Evolutionary conservation across 2,329 filamentous ascomycete genomes (phyloP).

Genomic region (Fusarium avenaceum): DNA sequence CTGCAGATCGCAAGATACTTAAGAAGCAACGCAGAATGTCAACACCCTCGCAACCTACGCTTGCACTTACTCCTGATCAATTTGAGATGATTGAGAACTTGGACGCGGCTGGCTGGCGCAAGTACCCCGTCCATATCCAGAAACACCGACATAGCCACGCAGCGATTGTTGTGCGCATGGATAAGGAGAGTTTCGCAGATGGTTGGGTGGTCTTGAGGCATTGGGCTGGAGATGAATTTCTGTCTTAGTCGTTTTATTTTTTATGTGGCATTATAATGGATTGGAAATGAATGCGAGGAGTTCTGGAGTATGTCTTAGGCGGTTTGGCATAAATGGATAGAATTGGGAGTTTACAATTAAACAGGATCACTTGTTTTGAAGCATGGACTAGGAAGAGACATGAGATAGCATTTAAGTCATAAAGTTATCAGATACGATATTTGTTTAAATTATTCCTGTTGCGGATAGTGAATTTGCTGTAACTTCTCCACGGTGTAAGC

Average conservation of each 20-base stretch:
- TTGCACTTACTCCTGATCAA: slow-evolving; percentile 84
- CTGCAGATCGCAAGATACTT: slow-evolving; percentile 59
- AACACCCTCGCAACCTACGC: slow-evolving; percentile 70
- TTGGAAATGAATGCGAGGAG: slow-evolving; percentile 25
- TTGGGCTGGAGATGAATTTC: slow-evolving; percentile 83
- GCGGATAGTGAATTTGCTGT: not conserved
- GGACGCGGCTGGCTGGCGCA: slow-evolving; percentile 74
- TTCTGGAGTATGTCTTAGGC: slow-evolving; percentile 6
- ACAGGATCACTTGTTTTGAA: not conserved
- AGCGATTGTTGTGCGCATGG: slow-evolving; percentile 85
- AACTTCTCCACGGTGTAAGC: not conserved
- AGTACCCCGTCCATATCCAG: slow-evolving; percentile 80
- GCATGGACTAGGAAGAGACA: not conserved
- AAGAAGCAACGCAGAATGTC: slow-evolving; percentile 59
- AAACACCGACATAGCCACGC: slow-evolving; percentile 87
- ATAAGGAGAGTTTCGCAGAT: slow-evolving; percentile 77
- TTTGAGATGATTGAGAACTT: slow-evolving; percentile 87
- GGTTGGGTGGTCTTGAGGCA: slow-evolving; percentile 83
- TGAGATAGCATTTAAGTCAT: not conserved
- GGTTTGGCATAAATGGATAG: slow-evolving; percentile 12
- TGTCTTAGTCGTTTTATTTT: slow-evolving; percentile 43
- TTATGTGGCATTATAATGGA: slow-evolving; percentile 1
- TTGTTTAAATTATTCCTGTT: not conserved
- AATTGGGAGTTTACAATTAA: slow-evolving; percentile 7
- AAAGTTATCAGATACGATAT: not conserved